Base-by-base conservation (phyloP, 2,329 filamentous ascomycete genomes). In the Beauveria rudraprayagi region DNA sequence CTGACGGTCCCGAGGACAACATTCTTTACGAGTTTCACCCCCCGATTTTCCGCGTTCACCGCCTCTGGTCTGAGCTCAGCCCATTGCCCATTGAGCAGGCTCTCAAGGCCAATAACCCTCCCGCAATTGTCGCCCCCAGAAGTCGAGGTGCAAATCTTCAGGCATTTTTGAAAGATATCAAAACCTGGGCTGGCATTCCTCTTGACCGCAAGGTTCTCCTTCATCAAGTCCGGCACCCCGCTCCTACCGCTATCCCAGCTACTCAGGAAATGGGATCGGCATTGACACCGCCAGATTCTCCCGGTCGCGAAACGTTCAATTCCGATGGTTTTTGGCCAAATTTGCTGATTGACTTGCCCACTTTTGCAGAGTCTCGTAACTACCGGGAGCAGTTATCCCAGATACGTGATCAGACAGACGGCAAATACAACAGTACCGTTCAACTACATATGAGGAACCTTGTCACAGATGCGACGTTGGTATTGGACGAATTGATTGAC, bases 11-110 rank as follows among this genome's bases (percentile, higher is more conserved):
- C 2, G 68, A 76, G 3, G 77, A 84, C 44, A 91, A 96, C 65
- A 76, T 96, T 52, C 79, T 89, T 67, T 96, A 89, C 71, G 94
- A 97, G 74, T 79, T 91, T 46, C 85, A 92, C 68, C 94, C 92
- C 5, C 91, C 91, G 0, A 80, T 96, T 48, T 90, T 97, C 71
- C 91, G 87, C 1, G 80, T 97, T 63, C 86, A 96, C 70, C 91
- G 93, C 66, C 78, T 97, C 1, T 87, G 86, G 71, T 83, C 83
- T 3, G 77, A 81, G 19, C 75, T 80, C 56, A 86, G 80, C 65
- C 81, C 83, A 1, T 74, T 84, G 24, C 77, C 80, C 6, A 77
- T 83, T 54, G 77, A 84, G 43, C 82, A 87, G 67, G 75, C 80
- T 1, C 74, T 88, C 61, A 86, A 87, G 67, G 83, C 86, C 11